A percentile compares a stretch with the other conserved stretches of the same genome.
These are phyloP conservation scores for Mortierella sp. DNA, from an alignment of 371 early-diverging fungal species.

Conservation along the genomic window DNA sequence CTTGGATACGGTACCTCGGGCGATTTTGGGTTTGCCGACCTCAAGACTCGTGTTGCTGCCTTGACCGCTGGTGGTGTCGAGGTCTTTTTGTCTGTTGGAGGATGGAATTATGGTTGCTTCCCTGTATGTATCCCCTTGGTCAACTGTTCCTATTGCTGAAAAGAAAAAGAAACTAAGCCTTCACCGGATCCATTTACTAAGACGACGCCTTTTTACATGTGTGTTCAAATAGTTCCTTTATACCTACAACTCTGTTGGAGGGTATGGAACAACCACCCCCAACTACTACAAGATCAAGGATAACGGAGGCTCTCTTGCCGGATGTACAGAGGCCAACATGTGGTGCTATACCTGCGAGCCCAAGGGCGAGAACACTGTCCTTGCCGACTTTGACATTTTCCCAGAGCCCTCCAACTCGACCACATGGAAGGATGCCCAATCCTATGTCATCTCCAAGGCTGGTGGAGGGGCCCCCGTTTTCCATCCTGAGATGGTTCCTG, in stretches of 20 bases:
- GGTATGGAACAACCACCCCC: constrained; percentile 54
- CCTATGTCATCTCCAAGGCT: constrained; percentile 38
- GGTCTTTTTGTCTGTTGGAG: constrained; percentile 54
- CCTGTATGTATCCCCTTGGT: constrained; percentile 25
- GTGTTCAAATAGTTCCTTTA: constrained; percentile 31
- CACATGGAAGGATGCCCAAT: constrained; percentile 44
- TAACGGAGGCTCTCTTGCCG: constrained; percentile 43
- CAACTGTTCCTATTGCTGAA: neutral
- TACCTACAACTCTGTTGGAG: constrained; percentile 57
- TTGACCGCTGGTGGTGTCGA: constrained; percentile 50
- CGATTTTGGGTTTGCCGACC: constrained; percentile 55
- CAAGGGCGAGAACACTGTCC: constrained; percentile 42
- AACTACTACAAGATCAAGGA: constrained; percentile 57
- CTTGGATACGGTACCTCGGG: constrained; percentile 42
- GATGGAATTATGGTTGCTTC: constrained; percentile 59
- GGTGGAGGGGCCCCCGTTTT: constrained; percentile 40
- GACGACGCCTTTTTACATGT: neutral
- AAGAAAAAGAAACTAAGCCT: neutral
- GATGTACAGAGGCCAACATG: constrained; percentile 53
- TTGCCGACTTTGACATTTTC: constrained; percentile 58
- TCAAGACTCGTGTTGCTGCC: constrained; percentile 40
- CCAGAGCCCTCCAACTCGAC: constrained; percentile 55
- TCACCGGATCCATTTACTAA: neutral
- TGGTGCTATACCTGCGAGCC: constrained; percentile 60
- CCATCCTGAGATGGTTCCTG: constrained; percentile 55